phyloP scores from a whole-genome alignment of 2,329 filamentous ascomycete genomes.

The Penicillium crustosum region DNA sequence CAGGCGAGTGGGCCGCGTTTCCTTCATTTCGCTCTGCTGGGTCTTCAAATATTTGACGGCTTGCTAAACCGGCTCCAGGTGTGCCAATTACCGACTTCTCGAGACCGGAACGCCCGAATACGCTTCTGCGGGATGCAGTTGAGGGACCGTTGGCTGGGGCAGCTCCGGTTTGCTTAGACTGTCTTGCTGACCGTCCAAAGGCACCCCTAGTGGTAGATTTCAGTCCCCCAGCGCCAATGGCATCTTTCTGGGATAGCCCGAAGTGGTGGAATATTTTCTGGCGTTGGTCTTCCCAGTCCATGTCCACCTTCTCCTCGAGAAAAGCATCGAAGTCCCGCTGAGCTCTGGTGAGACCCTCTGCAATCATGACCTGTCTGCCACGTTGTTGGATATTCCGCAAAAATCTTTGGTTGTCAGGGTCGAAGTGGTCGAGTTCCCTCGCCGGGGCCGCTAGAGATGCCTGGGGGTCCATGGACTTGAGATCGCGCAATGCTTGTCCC shows the following conservation, averaged over 20 bases:
- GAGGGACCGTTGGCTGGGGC: slow-evolving; percentile 46
- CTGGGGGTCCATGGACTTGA: slow-evolving; percentile 77
- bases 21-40: slow-evolving; percentile 59
- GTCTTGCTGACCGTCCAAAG: slow-evolving; percentile 52
- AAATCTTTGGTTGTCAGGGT: slow-evolving; percentile 66
- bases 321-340: slow-evolving; percentile 91
- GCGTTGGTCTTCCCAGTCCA: slow-evolving; percentile 94
- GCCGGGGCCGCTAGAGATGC: slow-evolving; percentile 45
- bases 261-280: slow-evolving; percentile 96
- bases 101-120: slow-evolving; percentile 69
- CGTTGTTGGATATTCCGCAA: slow-evolving; percentile 84
- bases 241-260: slow-evolving; percentile 65
- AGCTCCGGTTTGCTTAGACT: slow-evolving; percentile 40
- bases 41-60: slow-evolving; percentile 66
- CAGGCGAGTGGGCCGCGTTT: slow-evolving; percentile 54
- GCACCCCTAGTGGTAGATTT: slow-evolving; percentile 40
- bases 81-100: slow-evolving; percentile 85
- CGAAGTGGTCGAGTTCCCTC: slow-evolving; percentile 45
- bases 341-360: slow-evolving; percentile 85
- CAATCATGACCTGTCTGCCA: slow-evolving; percentile 86
- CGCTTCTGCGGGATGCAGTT: slow-evolving; percentile 50
- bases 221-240: slow-evolving; percentile 42
- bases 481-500: slow-evolving; percentile 77
- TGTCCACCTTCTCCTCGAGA: slow-evolving; percentile 87
- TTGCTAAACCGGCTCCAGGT: slow-evolving; percentile 63